Evolutionary conservation across 2,329 filamentous ascomycete genomes (phyloP), one percentile per base, ranked within the genome.

Genomic region (Colletotrichum melonis): DNA sequence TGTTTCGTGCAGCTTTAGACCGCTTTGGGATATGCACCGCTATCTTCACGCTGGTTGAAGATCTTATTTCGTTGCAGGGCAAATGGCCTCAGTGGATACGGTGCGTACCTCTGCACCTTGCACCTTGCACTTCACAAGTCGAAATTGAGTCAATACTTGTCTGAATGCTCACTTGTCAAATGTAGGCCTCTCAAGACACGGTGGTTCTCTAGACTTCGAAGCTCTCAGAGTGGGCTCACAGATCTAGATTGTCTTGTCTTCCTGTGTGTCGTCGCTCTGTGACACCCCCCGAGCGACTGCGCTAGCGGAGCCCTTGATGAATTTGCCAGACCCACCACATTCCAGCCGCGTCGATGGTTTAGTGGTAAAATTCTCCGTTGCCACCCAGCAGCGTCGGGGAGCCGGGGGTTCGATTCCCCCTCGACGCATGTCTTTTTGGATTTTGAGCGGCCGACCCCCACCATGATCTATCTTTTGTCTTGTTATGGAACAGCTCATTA

Each of bases 321-420:
- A 22, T 22, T 22, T 22, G n/a, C n/a, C n/a, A n/a, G n/a, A n/a
- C n/a, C n/a, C n/a, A n/a, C n/a, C n/a, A n/a, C n/a, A n/a, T n/a
- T n/a, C 22, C 22, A n/a, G 14, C 12, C 1, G 69, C 69, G 71
- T 67, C 71, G 71, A 73, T 73, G 71, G 71, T 73, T 73, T 73
- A 73, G 71, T 73, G 71, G 70, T 73, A 73, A 73, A 73, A 73
- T 73, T 73, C 70, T 73, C 70, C 70, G 70, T 73, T 73, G 70
- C 67, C 70, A 73, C 26, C 1, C 3, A 70, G 70, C 70, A 73
- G 67, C 67, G 67, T 73, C 70, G 70, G 70, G 70, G 67, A 73
- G 70, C 70, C 70, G 70, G 70, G 66, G 70, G 70, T 73, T 73
- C 70, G 70, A 73, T 73, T 73, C 70, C 70, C 70, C 70, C 70